These are phyloP conservation scores for Salvia miltiorrhiza DNA, from an alignment of 257 asterid species.

Conservation along the genomic window DNA sequence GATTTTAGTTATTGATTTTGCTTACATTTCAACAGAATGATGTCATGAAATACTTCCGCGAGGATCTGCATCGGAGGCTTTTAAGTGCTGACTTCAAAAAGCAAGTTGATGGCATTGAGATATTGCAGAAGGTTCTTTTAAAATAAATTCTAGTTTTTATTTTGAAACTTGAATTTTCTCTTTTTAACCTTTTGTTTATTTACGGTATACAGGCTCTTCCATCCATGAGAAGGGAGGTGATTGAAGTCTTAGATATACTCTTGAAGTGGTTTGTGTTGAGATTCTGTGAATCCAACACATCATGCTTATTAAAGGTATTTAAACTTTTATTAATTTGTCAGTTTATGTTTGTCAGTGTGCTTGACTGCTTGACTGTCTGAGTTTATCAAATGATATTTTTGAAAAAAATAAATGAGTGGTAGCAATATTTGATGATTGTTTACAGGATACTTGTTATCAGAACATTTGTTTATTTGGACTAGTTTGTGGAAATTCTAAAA, in stretches of 20 bases:
- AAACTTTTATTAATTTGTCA: not conserved
- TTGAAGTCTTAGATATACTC: constrained; percentile 86
- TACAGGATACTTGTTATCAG: not conserved
- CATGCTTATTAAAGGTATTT: constrained; percentile 83
- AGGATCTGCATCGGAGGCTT: constrained; percentile 89
- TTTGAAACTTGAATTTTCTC: constrained; percentile 19
- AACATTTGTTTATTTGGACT: not conserved
- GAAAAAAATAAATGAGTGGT: not conserved
- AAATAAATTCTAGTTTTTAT: not conserved
- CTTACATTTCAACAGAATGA: constrained; percentile 59
- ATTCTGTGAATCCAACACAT: constrained; percentile 88
- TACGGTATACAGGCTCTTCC: constrained; percentile 67
- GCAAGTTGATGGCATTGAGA: constrained; percentile 99
- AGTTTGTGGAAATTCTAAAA: not conserved
- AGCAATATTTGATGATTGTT: not conserved
- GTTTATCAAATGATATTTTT: not conserved
- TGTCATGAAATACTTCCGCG: constrained; percentile 83
- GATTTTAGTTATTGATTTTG: constrained; percentile 15
- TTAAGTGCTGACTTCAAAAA: constrained; percentile 89
- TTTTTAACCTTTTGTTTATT: constrained; percentile 20
- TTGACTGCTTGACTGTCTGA: constrained; percentile 1
- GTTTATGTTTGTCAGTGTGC: not conserved
- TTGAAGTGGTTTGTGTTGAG: constrained; percentile 92
- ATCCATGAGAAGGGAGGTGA: constrained; percentile 64
- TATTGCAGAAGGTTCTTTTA: constrained; percentile 83